Base-by-base conservation (phyloP, 805 yeast genomes). In the Ogataea angusta region DNA sequence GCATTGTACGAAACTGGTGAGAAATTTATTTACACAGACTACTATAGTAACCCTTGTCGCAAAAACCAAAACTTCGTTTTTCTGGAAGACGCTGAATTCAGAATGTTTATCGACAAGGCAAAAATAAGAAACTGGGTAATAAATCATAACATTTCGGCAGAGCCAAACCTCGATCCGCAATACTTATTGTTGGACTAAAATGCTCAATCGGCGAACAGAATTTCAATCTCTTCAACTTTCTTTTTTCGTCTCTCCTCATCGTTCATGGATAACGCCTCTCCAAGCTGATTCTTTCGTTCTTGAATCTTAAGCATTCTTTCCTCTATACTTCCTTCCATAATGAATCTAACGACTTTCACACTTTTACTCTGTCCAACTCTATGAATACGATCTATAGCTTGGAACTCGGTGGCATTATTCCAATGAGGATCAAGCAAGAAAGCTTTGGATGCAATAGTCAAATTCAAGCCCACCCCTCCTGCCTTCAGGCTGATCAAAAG, bases 381-480 rank as follows among this genome's bases (percentile, higher is more conserved):
- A 57, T 90, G 96, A 13, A 91, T 75, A 53, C 98, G 63, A 63
- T 89, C 96, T 45, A 89, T 85, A 0, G 96, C 96, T 60, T 88
- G 96, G 36, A 85, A 87, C 54, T 88, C 96, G 39, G 83, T 78
- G 35, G 95, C 86, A 33, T 87, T 95, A 22, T 93, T 85, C 97
- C 97, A 90, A 93, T 96, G 90, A 0, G 97, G 96, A 55, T 90
- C 97, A 87, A 91, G 83, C 76, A 90, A 72, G 52, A 80, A 88
- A 2, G 95, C 97, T 25, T 76, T 72, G 0, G 86, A 82, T 0
- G 97, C 95, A 36, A 82, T 78, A 0, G 95, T 90, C 45, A 90
- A 66, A 56, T 90, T 90, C 47, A 90, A 68, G 0, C 97, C 97
- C 10, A 89, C 96, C 6, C 97, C 97, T 17, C 97, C 97, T 0